phyloP scores from a whole-genome alignment of 108 stramenopile genomes.

The Conticribra guillardii region DNA sequence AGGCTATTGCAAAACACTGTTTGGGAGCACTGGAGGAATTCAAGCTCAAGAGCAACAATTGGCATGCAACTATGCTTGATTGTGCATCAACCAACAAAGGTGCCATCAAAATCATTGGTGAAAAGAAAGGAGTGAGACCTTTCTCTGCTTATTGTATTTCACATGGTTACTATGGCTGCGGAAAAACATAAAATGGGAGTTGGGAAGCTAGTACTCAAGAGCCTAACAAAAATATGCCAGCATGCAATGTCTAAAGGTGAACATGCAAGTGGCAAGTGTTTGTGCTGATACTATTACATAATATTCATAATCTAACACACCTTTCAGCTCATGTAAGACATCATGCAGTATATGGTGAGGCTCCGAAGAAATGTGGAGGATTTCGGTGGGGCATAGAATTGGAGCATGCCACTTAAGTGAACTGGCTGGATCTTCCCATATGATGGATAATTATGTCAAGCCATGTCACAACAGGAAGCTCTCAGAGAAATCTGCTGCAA shows the following conservation, averaged over 20 bases:
- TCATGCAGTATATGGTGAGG: too few species aligned
- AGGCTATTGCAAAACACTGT: too few species aligned
- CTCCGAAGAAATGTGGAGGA: too few species aligned
- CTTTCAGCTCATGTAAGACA: too few species aligned
- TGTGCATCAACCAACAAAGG: constrained; percentile 7
- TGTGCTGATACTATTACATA: too few species aligned
- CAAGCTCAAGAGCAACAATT: background rate
- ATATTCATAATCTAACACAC: too few species aligned
- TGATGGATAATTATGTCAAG: constrained; percentile 5
- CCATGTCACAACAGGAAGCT: background rate
- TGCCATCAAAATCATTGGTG: background rate
- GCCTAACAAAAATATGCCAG: background rate
- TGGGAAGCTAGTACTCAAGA: background rate
- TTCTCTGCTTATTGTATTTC: background rate
- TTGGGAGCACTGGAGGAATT: background rate
- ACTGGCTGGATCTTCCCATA: background rate
- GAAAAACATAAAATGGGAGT: constrained; percentile 2
- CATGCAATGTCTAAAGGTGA: background rate
- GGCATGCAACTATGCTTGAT: constrained; percentile 2
- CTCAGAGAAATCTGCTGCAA: background rate
- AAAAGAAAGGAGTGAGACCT: background rate
- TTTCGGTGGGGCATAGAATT: too few species aligned
- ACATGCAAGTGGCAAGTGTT: too few species aligned
- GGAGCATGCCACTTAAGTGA: background rate
- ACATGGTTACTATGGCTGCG: background rate